A percentile compares a stretch with the other conserved stretches of the same genome.
Conservation (phyloP, 495 filamentous ascomycete species). For the Hyphodiscus hymeniophilus region DNA sequence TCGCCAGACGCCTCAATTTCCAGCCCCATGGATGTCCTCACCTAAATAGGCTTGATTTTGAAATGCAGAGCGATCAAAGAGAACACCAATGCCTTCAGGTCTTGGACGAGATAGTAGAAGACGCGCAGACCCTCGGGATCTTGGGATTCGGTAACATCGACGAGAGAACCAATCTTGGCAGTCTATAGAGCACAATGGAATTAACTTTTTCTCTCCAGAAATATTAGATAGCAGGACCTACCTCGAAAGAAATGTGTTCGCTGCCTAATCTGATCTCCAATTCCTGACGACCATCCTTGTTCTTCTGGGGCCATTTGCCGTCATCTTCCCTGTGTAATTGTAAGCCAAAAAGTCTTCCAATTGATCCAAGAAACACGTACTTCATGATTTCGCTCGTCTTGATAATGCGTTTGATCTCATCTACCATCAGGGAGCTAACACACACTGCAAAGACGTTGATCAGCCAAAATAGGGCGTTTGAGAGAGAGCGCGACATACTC, state of each 20-base stretch:
- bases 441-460: conserved; percentile 59
- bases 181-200: conserved; percentile 46
- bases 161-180: conserved; percentile 94
- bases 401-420: conserved; percentile 94
- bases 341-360: neutral
- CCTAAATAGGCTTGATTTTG: conserved; percentile 89
- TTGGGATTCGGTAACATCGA: conserved; percentile 90
- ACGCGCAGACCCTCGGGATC: conserved; percentile 96
- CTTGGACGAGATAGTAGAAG: conserved; percentile 99
- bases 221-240: conserved; percentile 24
- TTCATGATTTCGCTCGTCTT: conserved; percentile 98
- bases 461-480: conserved; percentile 2
- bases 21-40: neutral
- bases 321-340: conserved; percentile 74
- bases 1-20: conserved; percentile 16
- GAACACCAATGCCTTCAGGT: conserved; percentile 94
- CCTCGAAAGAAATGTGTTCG: conserved; percentile 98
- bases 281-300: conserved; percentile 97
- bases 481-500: conserved; percentile 53
- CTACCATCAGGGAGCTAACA: conserved; percentile 84
- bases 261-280: conserved; percentile 90
- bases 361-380: conserved; percentile 36
- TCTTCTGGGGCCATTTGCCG: conserved; percentile 98
- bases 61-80: conserved; percentile 95
- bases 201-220: neutral